These are phyloP conservation scores for Hordeum pubiflorum DNA, from an alignment of 202 grass and related monocot genomes.

Conservation along the genomic window DNA sequence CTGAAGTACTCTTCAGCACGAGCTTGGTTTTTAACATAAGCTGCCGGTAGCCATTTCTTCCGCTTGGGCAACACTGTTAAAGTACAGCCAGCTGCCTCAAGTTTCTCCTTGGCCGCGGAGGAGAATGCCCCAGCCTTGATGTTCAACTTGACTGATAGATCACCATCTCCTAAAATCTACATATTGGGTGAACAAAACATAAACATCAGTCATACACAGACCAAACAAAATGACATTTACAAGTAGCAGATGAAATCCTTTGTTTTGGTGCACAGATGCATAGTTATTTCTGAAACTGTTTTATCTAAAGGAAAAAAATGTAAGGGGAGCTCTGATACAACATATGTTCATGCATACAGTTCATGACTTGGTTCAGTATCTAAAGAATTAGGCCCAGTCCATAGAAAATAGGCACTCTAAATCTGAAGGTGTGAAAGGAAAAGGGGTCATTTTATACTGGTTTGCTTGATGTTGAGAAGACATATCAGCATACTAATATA, in stretches of 20 bases:
- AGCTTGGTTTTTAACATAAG: constrained; percentile 70
- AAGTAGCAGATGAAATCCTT: neutral
- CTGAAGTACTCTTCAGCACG: constrained; percentile 89
- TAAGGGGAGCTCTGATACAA: neutral
- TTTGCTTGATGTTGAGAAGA: neutral
- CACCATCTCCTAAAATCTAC: constrained; percentile 87
- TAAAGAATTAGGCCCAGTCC: neutral
- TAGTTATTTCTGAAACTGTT: neutral
- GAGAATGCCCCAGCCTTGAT: constrained; percentile 88
- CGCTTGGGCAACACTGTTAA: constrained; percentile 64
- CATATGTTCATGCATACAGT: too few species aligned
- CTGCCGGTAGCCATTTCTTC: constrained; percentile 90
- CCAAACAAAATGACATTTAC: neutral
- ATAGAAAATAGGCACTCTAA: neutral
- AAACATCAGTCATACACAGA: constrained; percentile 5
- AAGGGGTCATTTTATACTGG: neutral
- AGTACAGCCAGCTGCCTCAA: constrained; percentile 76
- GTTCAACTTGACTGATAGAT: constrained; percentile 76
- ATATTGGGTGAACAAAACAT: constrained; percentile 6
- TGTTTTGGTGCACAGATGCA: neutral
- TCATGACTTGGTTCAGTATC: neutral
- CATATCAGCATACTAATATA: neutral
- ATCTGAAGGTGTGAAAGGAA: neutral
- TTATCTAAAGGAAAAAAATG: neutral
- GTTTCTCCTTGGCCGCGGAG: constrained; percentile 71